Evolutionary conservation across 208 protist genomes (phyloP), one percentile per base, ranked within the genome.

Genomic region (Wallacemonas sp.): DNA sequence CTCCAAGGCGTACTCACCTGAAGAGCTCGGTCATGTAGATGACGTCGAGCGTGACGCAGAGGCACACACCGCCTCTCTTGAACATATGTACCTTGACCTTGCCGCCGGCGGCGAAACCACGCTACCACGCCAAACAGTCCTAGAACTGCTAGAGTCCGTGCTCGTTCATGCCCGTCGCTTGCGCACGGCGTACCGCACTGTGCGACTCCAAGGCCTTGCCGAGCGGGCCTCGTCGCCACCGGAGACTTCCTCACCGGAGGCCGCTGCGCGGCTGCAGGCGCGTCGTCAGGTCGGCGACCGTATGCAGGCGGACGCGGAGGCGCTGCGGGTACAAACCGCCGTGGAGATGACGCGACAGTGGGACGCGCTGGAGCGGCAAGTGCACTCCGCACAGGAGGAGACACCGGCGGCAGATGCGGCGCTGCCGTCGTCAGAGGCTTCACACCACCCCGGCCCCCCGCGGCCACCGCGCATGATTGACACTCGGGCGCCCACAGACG

Each of bases 1-100:
- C 10, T 74, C 77, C 1, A 57, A 71, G 22, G 72, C 71, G n/a
- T 75, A 57, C 50, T 41, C 50, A 9, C 50, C 50, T 13, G 3
- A 26, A 4, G 55, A 57, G 30, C 50, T 57, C 5, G 3, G 5
- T 2, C 50, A 24, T 8, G 29, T 57, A 0, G 50, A 57, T 27
- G 29, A 3, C 30, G 32, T 24, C 15, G 30, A 57, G 19, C 15
- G 6, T 0, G 50, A 57, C 32, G 50, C 50, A n/a, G n/a, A 57
- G 50, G 29, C 3, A 32, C 3, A 26, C n/a, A 57, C 38, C 30
- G 6, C 29, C 13, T 39, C 29, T 5, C 50, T 57, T 3, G 50
- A 57, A 32, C 26, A 57, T 3, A 34, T 10, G 17, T 57, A 57
- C 29, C 15, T 37, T 12, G 50, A 57, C 30, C 24, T 57, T 6